Evolutionary conservation across 2,329 filamentous ascomycete genomes (phyloP).

Genomic region (Amphichorda felina): DNA sequence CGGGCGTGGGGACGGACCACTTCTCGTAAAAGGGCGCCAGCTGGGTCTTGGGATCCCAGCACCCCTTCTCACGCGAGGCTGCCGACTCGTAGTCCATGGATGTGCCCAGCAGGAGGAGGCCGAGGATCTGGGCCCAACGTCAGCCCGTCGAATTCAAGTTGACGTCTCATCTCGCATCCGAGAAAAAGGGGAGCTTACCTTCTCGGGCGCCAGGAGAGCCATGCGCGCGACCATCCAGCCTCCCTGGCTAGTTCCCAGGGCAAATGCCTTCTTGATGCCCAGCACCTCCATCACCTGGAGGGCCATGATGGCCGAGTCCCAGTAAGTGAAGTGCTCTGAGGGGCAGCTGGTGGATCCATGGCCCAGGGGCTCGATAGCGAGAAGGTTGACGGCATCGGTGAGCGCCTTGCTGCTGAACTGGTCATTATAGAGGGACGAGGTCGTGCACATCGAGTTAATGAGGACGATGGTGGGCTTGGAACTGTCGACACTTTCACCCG

Average conservation of each 20-base stretch:
- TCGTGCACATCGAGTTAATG: slow-evolving; percentile 40
- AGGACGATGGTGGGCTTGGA: slow-evolving; percentile 38
- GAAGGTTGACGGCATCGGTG: slow-evolving; percentile 29
- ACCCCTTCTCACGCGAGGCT: slow-evolving; percentile 29
- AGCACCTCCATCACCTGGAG: slow-evolving; percentile 42
- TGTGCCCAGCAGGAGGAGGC: slow-evolving; percentile 34
- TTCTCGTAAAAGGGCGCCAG: slow-evolving; percentile 27
- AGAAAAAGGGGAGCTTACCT: slow-evolving; percentile 15
- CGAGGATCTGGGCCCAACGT: slow-evolving; percentile 36
- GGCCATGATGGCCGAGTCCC: slow-evolving; percentile 41
- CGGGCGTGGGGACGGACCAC: slow-evolving; percentile 25
- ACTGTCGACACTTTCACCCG: slow-evolving; percentile 29
- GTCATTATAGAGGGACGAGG: slow-evolving; percentile 28
- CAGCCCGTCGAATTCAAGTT: slow-evolving; percentile 1
- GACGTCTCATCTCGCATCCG: too few species aligned
- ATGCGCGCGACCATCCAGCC: slow-evolving; percentile 38
- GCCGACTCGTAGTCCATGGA: slow-evolving; percentile 41
- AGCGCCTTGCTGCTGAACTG: slow-evolving; percentile 29
- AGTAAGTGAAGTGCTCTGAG: slow-evolving; percentile 40
- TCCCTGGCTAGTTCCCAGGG: slow-evolving; percentile 38
- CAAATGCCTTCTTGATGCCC: slow-evolving; percentile 32
- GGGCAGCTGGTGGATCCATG: slow-evolving; percentile 30
- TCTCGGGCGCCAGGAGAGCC: slow-evolving; percentile 36
- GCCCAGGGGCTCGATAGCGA: slow-evolving; percentile 40
- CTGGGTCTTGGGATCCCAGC: slow-evolving; percentile 34